Percentiles rank a stretch among this genome's conserved stretches.
These are phyloP conservation scores for Mycena rosella DNA, from an alignment of 768 basidiomycete genomes.

Conservation along the genomic window DNA sequence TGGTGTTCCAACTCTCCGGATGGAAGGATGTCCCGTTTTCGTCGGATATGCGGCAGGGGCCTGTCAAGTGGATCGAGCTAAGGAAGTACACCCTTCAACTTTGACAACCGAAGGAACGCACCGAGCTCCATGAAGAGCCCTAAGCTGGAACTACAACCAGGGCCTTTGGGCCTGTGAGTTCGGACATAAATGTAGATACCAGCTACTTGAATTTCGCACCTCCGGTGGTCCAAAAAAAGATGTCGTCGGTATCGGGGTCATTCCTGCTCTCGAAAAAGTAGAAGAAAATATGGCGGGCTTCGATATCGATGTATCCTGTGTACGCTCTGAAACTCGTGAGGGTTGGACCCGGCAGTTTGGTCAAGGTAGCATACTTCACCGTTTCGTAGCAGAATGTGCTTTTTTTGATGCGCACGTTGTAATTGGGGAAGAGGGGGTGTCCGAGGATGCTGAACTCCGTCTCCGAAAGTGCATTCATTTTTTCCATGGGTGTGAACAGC, in stretches of 20 bases:
- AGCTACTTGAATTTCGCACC: constrained; percentile 45
- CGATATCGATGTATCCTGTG: too few relatives aligned
- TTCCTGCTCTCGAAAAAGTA: too few relatives aligned
- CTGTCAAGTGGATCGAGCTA: too few relatives aligned
- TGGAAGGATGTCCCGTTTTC: constrained; percentile 64
- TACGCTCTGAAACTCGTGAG: constrained; percentile 78
- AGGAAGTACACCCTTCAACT: too few relatives aligned
- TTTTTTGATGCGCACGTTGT: constrained; percentile 57
- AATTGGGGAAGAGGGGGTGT: constrained; percentile 59
- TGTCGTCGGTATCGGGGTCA: constrained; percentile 70
- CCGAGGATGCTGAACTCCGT: constrained; percentile 52
- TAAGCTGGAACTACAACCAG: constrained; percentile 58
- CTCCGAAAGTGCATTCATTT: constrained; percentile 37
- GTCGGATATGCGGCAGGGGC: constrained; percentile 78
- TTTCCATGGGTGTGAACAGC: constrained; percentile 27
- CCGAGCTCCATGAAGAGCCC: constrained; percentile 84
- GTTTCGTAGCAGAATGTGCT: constrained; percentile 53
- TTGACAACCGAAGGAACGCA: neutral
- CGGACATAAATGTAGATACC: too few relatives aligned
- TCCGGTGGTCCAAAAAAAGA: constrained; percentile 69
- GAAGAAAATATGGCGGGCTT: too few relatives aligned
- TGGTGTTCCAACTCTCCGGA: constrained; percentile 76
- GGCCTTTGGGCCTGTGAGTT: constrained; percentile 45
- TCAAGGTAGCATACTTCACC: constrained; percentile 45
- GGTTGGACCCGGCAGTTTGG: constrained; percentile 57